Conservation (phyloP, 805 yeast species). For the Suhomyces faveliae region DNA sequence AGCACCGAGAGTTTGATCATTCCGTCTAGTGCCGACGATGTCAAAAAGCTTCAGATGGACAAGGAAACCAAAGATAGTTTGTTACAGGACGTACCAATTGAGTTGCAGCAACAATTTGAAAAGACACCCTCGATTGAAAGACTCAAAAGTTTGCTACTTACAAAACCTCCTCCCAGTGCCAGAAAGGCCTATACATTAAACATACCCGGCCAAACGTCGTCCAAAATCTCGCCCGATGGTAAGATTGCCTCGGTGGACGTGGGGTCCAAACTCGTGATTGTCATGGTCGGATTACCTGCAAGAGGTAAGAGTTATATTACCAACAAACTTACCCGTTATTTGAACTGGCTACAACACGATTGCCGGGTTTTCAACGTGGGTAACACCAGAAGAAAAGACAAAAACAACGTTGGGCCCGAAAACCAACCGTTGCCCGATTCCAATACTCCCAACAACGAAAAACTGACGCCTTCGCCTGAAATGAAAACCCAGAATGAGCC, state of each 20-base stretch:
- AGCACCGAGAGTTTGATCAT: slow-evolving; percentile 1
- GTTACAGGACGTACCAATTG: slow-evolving; percentile 33
- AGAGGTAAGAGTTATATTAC: slow-evolving; percentile 93
- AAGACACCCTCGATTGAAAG: slow-evolving; percentile 43
- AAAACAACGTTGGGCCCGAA: slow-evolving; percentile 66
- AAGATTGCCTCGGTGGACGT: slow-evolving; percentile 62
- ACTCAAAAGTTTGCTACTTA: slow-evolving; percentile 32
- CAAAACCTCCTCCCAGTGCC: slow-evolving; percentile 38
- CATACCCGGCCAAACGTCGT: slow-evolving; percentile 87
- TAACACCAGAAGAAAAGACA: slow-evolving; percentile 81
- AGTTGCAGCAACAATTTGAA: slow-evolving; percentile 35
- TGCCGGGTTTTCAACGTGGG: slow-evolving; percentile 94
- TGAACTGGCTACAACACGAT: slow-evolving; percentile 92
- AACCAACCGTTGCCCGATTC: slow-evolving; percentile 52
- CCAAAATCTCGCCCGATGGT: slow-evolving; percentile 77
- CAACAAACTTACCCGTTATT: slow-evolving; percentile 82
- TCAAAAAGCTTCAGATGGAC: slow-evolving; percentile 9
- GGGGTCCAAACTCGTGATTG: slow-evolving; percentile 82
- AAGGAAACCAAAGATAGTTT: slow-evolving; percentile 11
- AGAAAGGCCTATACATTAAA: slow-evolving; percentile 81
- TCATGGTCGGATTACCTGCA: slow-evolving; percentile 96
- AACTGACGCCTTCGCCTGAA: slow-evolving; percentile 16
- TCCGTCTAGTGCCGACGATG: slow-evolving; percentile 2
- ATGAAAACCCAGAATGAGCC: slow-evolving; percentile 15
- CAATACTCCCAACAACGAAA: slow-evolving; percentile 34